Percentiles rank a stretch among this genome's conserved stretches.
Conservation (phyloP, 306 rosid genomes). For the Purshia tridentata region DNA sequence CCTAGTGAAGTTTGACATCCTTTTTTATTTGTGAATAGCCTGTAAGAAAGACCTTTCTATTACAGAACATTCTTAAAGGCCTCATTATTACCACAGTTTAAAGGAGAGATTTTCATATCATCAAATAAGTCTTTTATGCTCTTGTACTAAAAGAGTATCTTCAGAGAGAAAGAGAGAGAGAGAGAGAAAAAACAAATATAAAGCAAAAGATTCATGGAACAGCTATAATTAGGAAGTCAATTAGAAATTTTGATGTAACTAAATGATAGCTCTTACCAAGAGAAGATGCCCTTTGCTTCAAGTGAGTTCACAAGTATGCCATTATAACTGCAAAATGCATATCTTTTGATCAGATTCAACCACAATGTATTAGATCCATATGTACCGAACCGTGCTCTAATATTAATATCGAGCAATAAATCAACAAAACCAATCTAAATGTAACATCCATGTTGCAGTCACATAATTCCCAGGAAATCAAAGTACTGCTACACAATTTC, state of each 20-base stretch:
- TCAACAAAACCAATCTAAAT: neutral
- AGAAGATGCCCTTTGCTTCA: conserved; percentile 68
- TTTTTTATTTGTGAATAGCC: neutral
- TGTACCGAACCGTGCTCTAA: neutral
- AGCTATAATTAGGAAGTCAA: conserved; percentile 13
- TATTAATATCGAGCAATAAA: neutral
- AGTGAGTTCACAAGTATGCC: conserved; percentile 82
- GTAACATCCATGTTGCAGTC: conserved; percentile 2
- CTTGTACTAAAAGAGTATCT: neutral
- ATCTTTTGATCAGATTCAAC: conserved; percentile 27
- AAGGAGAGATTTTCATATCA: neutral
- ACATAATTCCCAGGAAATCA: conserved; percentile 4
- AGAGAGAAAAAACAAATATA: neutral
- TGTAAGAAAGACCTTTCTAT: neutral
- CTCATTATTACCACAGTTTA: neutral
- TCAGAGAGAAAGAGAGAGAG: neutral
- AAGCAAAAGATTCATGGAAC: conserved; percentile 23
- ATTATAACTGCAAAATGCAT: conserved; percentile 63
- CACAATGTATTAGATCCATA: conserved; percentile 11
- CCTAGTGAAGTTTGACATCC: neutral
- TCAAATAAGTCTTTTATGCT: neutral
- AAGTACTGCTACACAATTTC: neutral
- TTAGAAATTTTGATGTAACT: conserved; percentile 16
- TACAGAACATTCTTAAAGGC: neutral
- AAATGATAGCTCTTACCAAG: conserved; percentile 61